Percentiles rank a stretch among this genome's conserved stretches.
phyloP scores from a whole-genome alignment of 805 yeast species.

The Monosporozyma siamensis region DNA sequence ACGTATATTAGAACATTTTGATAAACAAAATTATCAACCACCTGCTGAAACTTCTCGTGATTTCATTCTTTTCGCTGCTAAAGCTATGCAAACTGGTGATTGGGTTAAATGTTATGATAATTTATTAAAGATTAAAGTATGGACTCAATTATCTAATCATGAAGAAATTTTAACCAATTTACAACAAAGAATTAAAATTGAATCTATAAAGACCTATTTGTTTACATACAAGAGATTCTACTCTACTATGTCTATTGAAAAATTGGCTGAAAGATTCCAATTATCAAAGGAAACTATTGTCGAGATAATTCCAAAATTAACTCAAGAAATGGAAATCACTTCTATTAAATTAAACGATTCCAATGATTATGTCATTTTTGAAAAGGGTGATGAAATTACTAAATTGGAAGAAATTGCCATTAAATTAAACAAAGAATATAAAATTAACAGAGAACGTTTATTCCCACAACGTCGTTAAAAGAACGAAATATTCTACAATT shows the following conservation, averaged over 20 bases:
- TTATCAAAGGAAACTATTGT: conserved; percentile 47
- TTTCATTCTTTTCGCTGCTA: conserved; percentile 85
- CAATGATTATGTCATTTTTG: conserved; percentile 53
- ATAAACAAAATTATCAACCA: conserved; percentile 89
- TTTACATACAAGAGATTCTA: conserved; percentile 74
- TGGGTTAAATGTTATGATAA: conserved; percentile 73
- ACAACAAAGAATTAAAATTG: conserved; percentile 69
- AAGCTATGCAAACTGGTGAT: conserved; percentile 77
- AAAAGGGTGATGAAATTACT: conserved; percentile 69
- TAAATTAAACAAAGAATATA: conserved; percentile 42
- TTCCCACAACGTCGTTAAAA: conserved; percentile 6
- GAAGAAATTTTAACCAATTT: conserved; percentile 64
- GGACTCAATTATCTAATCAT: conserved; percentile 71
- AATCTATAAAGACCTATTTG: conserved; percentile 87
- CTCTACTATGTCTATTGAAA: conserved; percentile 59
- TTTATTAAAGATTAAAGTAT: conserved; percentile 52
- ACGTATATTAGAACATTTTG: conserved; percentile 84
- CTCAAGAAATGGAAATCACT: conserved; percentile 70
- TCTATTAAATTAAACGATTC: conserved; percentile 50
- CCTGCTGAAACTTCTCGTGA: conserved; percentile 97
- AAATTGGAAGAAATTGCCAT: conserved; percentile 83
- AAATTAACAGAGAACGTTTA: conserved; percentile 28
- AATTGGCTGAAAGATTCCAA: conserved; percentile 59
- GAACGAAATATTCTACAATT: too few relatives aligned
- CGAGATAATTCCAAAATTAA: conserved; percentile 63